phyloP scores from a whole-genome alignment of 2,329 filamentous ascomycete species.

The Chaetomium strumarium region DNA sequence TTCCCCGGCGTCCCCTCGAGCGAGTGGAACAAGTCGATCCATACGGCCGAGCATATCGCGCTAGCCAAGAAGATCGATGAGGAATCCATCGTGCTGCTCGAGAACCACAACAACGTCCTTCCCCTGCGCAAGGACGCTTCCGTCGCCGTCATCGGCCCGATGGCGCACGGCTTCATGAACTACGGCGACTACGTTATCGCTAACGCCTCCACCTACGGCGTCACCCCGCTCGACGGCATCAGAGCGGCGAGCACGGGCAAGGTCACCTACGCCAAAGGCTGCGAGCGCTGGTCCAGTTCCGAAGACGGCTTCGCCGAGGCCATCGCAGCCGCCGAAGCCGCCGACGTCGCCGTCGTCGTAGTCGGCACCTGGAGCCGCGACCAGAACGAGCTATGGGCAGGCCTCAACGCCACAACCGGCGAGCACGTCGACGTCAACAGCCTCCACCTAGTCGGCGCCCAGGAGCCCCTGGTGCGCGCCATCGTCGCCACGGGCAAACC shows the following conservation, averaged over 20 bases:
- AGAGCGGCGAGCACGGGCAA: conserved; percentile 52
- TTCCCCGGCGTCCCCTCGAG: conserved; percentile 53
- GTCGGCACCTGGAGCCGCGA: conserved; percentile 73
- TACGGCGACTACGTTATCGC: conserved; percentile 71
- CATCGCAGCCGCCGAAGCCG: conserved; percentile 56
- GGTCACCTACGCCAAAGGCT: conserved; percentile 63
- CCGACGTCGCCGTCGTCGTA: conserved; percentile 66
- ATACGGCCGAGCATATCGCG: conserved; percentile 52
- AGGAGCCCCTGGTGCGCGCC: conserved; percentile 59
- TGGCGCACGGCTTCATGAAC: conserved; percentile 67
- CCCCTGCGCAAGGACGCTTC: conserved; percentile 58
- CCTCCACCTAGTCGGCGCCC: conserved; percentile 64
- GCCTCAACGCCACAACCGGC: conserved; percentile 67
- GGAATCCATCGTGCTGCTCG: conserved; percentile 56
- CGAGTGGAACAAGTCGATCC: conserved; percentile 52
- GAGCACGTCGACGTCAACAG: conserved; percentile 64
- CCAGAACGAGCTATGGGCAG: conserved; percentile 63
- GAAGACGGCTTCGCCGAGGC: conserved; percentile 63
- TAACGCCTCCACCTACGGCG: conserved; percentile 55
- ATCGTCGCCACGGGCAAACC: conserved; percentile 62
- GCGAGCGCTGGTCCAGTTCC: conserved; percentile 66
- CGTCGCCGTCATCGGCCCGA: conserved; percentile 68
- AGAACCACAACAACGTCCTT: conserved; percentile 49
- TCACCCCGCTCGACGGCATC: conserved; percentile 66
- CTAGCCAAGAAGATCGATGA: conserved; percentile 58